Percentiles rank a stretch among this genome's conserved stretches.
These are phyloP conservation scores for Sordaria brevicollis DNA, from an alignment of 495 filamentous ascomycete genomes.

Conservation along the genomic window DNA sequence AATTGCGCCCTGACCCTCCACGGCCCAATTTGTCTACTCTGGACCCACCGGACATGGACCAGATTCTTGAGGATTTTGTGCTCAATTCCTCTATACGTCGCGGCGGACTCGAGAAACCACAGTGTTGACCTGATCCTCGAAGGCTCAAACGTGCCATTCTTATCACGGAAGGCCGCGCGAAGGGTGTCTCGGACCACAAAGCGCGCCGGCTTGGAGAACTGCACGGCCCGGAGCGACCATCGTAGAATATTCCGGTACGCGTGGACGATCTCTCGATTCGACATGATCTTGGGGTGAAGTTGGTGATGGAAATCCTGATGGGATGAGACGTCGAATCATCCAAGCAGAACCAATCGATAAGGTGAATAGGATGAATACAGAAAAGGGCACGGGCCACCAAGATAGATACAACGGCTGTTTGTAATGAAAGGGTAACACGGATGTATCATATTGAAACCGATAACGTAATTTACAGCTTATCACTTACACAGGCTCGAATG, in stretches of 20 bases:
- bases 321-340: background rate
- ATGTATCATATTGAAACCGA: background rate
- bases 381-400: background rate
- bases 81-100: constrained; percentile 57
- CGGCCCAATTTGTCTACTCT: background rate
- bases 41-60: constrained; percentile 42
- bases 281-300: constrained; percentile 9
- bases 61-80: constrained; percentile 73
- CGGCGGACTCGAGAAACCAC: constrained; percentile 63
- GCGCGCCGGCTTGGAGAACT: constrained; percentile 69
- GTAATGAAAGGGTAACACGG: background rate
- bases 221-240: constrained; percentile 62
- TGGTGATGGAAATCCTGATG: background rate
- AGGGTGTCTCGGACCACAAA: constrained; percentile 54
- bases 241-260: constrained; percentile 77
- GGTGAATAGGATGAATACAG: background rate
- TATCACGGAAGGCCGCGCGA: constrained; percentile 59
- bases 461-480: background rate
- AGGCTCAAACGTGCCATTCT: constrained; percentile 43
- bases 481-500: background rate
- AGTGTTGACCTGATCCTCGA: constrained; percentile 61
- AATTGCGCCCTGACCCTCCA: background rate
- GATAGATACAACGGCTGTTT: no score
- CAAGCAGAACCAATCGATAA: background rate
- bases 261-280: constrained; percentile 42